Conservation (phyloP, 2,329 filamentous ascomycete genomes). For the Cadophora malorum region DNA sequence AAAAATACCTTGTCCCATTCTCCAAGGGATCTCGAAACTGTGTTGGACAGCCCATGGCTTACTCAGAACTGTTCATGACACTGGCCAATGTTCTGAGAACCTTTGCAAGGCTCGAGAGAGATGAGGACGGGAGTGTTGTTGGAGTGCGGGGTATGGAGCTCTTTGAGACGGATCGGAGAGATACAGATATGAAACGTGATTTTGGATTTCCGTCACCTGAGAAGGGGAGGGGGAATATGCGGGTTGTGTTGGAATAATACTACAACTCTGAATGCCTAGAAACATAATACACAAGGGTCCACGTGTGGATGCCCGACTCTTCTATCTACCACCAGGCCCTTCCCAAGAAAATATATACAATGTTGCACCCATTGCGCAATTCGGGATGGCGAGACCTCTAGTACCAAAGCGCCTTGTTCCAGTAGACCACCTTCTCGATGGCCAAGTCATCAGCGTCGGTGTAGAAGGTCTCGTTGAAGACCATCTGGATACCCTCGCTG, state of each 20-base stretch:
- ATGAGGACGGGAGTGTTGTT: constrained; percentile 21
- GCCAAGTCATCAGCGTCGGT: not conserved
- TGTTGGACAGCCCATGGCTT: constrained; percentile 26
- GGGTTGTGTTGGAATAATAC: constrained; percentile 24
- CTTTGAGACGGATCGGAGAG: constrained; percentile 30
- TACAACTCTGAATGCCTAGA: no score
- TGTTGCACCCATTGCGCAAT: no score
- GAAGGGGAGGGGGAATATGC: constrained; percentile 28
- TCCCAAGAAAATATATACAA: not conserved
- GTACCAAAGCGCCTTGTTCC: not conserved
- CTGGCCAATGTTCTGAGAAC: constrained; percentile 24
- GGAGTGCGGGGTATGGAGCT: constrained; percentile 25
- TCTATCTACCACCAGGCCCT: not conserved
- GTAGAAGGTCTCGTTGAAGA: no score
- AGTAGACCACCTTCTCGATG: not conserved
- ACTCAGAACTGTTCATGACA: constrained; percentile 26
- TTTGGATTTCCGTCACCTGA: constrained; percentile 27
- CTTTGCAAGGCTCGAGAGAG: constrained; percentile 25
- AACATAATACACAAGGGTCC: no score
- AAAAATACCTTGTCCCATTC: constrained; percentile 27
- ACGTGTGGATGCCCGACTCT: no score
- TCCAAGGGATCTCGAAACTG: constrained; percentile 29
- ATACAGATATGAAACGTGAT: constrained; percentile 29
- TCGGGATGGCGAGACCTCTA: not conserved
- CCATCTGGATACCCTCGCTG: no score